Evolutionary conservation across 805 yeast species (phyloP), one percentile per base, ranked within the genome.

Genomic region (Ogataea ramenticola): DNA sequence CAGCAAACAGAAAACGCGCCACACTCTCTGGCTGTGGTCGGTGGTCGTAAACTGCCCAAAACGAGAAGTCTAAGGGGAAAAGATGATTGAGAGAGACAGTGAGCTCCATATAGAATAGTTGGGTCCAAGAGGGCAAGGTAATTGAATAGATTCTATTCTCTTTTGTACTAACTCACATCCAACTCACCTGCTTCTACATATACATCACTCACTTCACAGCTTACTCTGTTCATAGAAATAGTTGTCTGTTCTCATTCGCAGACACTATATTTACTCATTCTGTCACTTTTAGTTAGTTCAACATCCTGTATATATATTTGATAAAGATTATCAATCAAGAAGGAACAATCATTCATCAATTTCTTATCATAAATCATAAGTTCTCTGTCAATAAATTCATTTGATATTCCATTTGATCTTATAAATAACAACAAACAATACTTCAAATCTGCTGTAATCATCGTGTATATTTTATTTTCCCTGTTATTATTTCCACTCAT

Each of bases 291-390:
- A 32, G 35, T 32, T 32, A 32, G 11, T n/a, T 34, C 20, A 17
- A 34, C 17, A 34, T 34, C 37, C 37, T 34, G 37, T 34, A 34
- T 34, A 34, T 34, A 34, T 19, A 34, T 34, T 34, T 19, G 37
- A 12, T 17, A 20, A 16, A 11, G 19, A 34, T 14, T 11, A 32
- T 17, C 35, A 32, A 32, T 16, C 21, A n/a, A 32, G 10, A 32
- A 15, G 9, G 4, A 11, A 32, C 17, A 16, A 17, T 34, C 37
- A 16, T 34, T 16, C 17, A n/a, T 19, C 17, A 7, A 17, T 14
- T 20, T n/a, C 9, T 32, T 32, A 8, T 32, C 35, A 32, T 32
- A 16, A n/a, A 6, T 16, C 19, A n/a, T 6, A n/a, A 32, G 12
- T n/a, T n/a, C 12, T 31, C 33, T 31, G 10, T 10, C 27, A 10